Base-by-base conservation (phyloP, 345 rosid genomes). In the Sisymbrium altissimum region DNA sequence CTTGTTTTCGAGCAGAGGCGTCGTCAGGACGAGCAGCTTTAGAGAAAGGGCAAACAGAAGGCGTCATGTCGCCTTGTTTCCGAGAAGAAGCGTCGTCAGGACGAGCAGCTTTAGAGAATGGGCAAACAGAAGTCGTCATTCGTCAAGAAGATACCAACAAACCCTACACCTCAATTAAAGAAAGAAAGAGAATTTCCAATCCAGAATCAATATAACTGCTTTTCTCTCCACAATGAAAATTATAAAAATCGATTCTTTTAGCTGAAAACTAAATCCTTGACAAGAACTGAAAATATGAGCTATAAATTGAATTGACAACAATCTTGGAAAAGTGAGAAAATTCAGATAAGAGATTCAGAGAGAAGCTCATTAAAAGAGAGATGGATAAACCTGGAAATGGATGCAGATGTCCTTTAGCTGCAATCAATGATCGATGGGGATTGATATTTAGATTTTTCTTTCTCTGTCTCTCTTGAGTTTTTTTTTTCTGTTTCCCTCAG, bases 41-140 rank as follows among this genome's bases (percentile, higher is more conserved):
- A 1, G 80, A 86, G 54, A 90, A 92, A 2, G 98, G 98, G 60
- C 97, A 72, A 29, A 5, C 63, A 52, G 76, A 72, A 52, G 69
- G 30, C 27, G 64, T 54, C 25, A 46, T 70, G 2, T 66, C 72
- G 17, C 23, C 59, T 66, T 56, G 40, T 6, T 73, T 66, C 9
- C 33, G 57, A 25, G 50, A 17, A 7, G 60, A 56, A 0, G 38
- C 41, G 60, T 90, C 95, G 32, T 87, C 90, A 0, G 92, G 89
- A 39, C 88, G 88, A 53, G 90, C 70, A 18, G 89, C 80, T 55
- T 73, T 65, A 10, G 71, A 86, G 68, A 93, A 93, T 0, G 98
- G 98, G 67, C 97, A 93, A 40, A 86, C 92, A 1, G 98, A 84
- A 6, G 86, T 87, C 88, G 86, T 90, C 83, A 75, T 75, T 59